Evolutionary conservation across 345 rosid species (phyloP), one percentile per base, ranked within the genome.

Genomic region (Euphorbia pulcherrima): DNA sequence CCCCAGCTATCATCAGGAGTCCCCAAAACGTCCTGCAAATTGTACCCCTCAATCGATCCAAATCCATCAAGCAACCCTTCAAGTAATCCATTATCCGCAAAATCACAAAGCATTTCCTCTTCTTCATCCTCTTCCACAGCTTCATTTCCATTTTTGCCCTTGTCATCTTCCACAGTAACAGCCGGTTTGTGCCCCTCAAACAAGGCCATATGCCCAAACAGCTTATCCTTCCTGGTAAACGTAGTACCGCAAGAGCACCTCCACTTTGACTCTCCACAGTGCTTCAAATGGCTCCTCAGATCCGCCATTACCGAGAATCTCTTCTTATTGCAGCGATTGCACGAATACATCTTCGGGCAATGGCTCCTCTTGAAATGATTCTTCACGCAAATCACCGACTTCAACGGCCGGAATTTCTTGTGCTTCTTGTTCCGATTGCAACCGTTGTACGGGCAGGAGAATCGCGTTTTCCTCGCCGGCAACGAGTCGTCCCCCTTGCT

Each of bases 101-200:
- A 56, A 40, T 60, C 40, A 18, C 39, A 68, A 8, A 59, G 30
- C 37, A 60, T 9, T 9, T 60, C 81, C 58, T 24, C 65, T 29
- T 35, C 62, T 37, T 76, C n/a, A 29, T n/a, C 40, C 5, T 80
- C 81, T 0, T 51, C 69, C 62, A 54, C 65, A 2, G 44, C 54
- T 24, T 30, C 58, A 33, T 8, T 62, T 41, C 24, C 33, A 7
- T 27, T 35, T 29, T 74, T 72, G 20, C 6, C 61, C 20, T 33
- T 53, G 33, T 65, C 72, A 23, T 47, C 75, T 10, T 61, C 80
- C 41, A 39, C 77, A 2, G 17, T 65, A 26, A 76, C 79, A 0
- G 83, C 82, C 0, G 95, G 95, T 91, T 86, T 83, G 61, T 88
- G 95, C 17, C 91, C 95, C 75, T 88, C 95, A 33, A 88, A 88